A percentile compares a stretch with the other conserved stretches of the same genome.
Conservation (phyloP, 148 eudicot genomes). For the Heliosperma pusillum region DNA sequence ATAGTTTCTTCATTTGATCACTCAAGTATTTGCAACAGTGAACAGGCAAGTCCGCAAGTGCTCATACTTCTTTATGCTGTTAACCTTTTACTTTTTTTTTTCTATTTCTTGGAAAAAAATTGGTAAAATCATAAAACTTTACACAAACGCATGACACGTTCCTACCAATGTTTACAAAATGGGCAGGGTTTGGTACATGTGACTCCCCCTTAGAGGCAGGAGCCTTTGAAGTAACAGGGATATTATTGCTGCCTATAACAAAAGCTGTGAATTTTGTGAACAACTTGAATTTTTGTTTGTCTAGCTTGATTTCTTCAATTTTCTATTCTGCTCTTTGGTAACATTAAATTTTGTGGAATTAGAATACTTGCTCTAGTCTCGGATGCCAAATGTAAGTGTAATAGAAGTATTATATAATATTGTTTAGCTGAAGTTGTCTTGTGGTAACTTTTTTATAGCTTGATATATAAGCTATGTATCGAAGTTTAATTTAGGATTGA, state of each 20-base stretch:
- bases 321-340: conserved; percentile 5
- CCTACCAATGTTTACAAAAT: not conserved
- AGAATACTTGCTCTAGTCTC: conserved; percentile 4
- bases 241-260: conserved; percentile 1
- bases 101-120: not conserved
- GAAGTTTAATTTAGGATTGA: not conserved
- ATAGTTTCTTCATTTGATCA: conserved; percentile 45
- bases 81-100: not conserved
- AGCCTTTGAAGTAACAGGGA: not conserved
- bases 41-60: conserved; percentile 45
- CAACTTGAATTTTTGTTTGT: not conserved
- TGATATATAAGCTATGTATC: not conserved
- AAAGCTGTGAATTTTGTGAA: not conserved
- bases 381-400: not conserved
- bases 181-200: not conserved
- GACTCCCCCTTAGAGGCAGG: not conserved
- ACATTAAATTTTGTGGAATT: not conserved
- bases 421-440: no score
- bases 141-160: not conserved
- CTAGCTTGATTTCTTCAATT: not conserved
- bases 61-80: not conserved
- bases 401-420: no score
- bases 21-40: conserved; percentile 30
- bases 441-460: no score
- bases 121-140: not conserved